phyloP scores from a whole-genome alignment of 2,329 filamentous ascomycete genomes.

The Elsinoe ampelina region DNA sequence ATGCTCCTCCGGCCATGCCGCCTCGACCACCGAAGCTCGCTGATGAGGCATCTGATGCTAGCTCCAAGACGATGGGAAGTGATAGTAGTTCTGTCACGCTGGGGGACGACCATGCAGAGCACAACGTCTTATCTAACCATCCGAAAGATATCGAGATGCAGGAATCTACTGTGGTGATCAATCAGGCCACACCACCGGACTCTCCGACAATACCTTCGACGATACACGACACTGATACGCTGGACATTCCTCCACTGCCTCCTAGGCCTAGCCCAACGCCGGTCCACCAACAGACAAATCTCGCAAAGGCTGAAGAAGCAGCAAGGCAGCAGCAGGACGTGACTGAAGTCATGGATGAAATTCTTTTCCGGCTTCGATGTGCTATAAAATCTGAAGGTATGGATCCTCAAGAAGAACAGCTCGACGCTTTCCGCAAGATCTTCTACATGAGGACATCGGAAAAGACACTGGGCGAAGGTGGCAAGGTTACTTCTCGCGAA shows the following conservation, averaged over 20 bases:
- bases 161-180: slow-evolving; percentile 13
- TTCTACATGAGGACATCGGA: slow-evolving; percentile 21
- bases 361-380: slow-evolving; percentile 81
- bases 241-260: slow-evolving; percentile 46
- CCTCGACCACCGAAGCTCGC: neutral
- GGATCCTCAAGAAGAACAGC: slow-evolving; percentile 63
- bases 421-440: slow-evolving; percentile 44
- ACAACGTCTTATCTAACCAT: neutral
- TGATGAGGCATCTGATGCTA: neutral
- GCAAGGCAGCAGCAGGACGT: slow-evolving; percentile 75
- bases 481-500: slow-evolving; percentile 39
- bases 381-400: slow-evolving; percentile 65
- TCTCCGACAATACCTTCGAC: slow-evolving; percentile 22
- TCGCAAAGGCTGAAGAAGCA: slow-evolving; percentile 47
- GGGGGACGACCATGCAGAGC: neutral
- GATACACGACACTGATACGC: neutral
- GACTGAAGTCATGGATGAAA: slow-evolving; percentile 87
- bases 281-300: slow-evolving; percentile 21
- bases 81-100: neutral
- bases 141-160: slow-evolving; percentile 19
- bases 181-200: slow-evolving; percentile 23
- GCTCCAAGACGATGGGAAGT: neutral
- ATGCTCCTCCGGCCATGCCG: neutral
- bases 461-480: slow-evolving; percentile 32
- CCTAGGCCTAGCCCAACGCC: slow-evolving; percentile 37